Percentiles rank a stretch among this genome's conserved stretches.
phyloP scores from a whole-genome alignment of 83 land plant species.

The Thuja plicata region DNA sequence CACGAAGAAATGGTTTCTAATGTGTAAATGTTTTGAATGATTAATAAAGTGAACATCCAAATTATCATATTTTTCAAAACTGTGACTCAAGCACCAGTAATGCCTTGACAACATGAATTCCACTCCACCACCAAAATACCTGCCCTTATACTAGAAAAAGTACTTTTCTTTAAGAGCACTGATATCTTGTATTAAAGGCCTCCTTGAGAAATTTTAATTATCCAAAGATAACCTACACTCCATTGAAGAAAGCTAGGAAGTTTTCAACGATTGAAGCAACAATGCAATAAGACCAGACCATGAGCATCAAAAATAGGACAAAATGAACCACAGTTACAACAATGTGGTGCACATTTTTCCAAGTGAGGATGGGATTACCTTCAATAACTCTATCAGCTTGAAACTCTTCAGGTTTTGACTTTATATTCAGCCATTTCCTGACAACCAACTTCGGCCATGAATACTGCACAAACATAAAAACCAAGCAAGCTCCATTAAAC shows the following conservation, averaged over 20 bases:
- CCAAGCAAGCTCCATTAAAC: too few relatives aligned
- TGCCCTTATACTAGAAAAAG: background rate
- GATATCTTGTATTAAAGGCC: background rate
- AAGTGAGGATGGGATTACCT: background rate
- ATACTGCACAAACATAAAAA: slow-evolving; percentile 6
- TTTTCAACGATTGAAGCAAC: background rate
- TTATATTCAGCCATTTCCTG: slow-evolving; percentile 59
- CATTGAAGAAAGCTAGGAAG: background rate
- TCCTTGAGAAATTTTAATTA: background rate
- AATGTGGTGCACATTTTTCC: too few relatives aligned
- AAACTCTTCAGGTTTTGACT: slow-evolving; percentile 27
- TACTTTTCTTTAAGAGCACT: background rate
- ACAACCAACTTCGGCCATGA: slow-evolving; percentile 51
- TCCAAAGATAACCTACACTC: background rate
- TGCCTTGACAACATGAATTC: background rate
- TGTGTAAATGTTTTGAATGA: background rate
- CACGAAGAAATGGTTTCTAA: background rate
- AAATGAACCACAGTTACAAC: too few relatives aligned
- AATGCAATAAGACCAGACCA: background rate
- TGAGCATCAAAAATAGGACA: background rate
- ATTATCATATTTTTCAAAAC: background rate
- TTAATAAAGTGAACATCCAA: background rate
- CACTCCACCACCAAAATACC: background rate
- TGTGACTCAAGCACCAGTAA: background rate
- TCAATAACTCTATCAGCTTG: slow-evolving; percentile 20